These are phyloP conservation scores for Fraxinus floribunda DNA, from an alignment of 305 asterid genomes.

Conservation along the genomic window DNA sequence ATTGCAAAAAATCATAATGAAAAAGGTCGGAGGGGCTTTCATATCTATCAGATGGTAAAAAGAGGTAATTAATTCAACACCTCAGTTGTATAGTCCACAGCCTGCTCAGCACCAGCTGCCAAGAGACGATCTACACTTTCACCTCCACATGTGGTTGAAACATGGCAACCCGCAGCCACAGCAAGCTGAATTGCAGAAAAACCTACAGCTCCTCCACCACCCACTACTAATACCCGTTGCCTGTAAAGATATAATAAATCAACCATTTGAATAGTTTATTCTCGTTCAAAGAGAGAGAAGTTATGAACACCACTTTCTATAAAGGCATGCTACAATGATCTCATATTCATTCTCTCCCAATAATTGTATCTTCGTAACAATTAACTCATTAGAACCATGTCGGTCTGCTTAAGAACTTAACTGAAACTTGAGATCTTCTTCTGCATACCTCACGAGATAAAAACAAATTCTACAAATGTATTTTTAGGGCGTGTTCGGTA, in stretches of 20 bases:
- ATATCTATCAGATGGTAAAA: neutral
- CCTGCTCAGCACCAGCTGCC: conserved; percentile 93
- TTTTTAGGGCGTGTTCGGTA: neutral
- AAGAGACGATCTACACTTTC: conserved; percentile 71
- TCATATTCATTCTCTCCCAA: neutral
- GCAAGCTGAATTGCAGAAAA: conserved; percentile 95
- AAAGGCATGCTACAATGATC: neutral
- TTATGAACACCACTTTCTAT: neutral
- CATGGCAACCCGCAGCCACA: conserved; percentile 86
- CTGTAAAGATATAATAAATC: conserved; percentile 37
- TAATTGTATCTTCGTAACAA: neutral
- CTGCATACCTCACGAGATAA: neutral
- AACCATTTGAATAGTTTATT: neutral
- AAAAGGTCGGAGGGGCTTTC: neutral
- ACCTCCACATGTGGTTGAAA: conserved; percentile 77
- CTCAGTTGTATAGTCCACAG: conserved; percentile 76
- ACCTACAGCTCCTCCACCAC: conserved; percentile 99
- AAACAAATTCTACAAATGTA: neutral
- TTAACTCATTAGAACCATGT: neutral
- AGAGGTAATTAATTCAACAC: conserved; percentile 33
- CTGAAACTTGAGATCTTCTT: neutral
- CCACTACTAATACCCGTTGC: conserved; percentile 78
- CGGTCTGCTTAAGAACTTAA: neutral
- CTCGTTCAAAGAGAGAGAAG: neutral
- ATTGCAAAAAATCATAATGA: neutral